phyloP scores from a whole-genome alignment of 192 early-diverging fungal species.

The Coemansia guatemalensis region DNA sequence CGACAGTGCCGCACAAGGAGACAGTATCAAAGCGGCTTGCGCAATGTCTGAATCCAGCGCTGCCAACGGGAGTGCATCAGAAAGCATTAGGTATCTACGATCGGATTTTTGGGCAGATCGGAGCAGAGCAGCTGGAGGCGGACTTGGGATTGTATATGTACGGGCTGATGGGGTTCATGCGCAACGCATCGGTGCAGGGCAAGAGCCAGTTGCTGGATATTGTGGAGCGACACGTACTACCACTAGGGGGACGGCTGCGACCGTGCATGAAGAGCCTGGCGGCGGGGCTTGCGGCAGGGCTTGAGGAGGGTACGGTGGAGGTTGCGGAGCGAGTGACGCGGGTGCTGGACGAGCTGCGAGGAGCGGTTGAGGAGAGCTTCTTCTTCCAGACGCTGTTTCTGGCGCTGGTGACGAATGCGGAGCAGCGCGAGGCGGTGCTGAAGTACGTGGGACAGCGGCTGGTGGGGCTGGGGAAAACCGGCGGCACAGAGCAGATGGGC shows the following conservation, averaged over 20 bases:
- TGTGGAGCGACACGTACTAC: constrained; percentile 74
- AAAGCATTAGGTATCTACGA: constrained; percentile 87
- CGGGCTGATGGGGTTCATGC: constrained; percentile 89
- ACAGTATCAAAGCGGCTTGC: constrained; percentile 88
- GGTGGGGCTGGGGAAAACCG: constrained; percentile 55
- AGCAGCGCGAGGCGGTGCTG: constrained; percentile 68
- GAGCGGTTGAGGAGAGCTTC: constrained; percentile 67
- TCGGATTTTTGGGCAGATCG: constrained; percentile 69
- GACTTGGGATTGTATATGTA: constrained; percentile 86
- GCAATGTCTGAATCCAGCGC: constrained; percentile 91
- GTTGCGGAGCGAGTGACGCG: constrained; percentile 69
- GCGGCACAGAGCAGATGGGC: constrained; percentile 67
- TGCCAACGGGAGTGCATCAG: constrained; percentile 94
- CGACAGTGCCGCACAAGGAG: constrained; percentile 78
- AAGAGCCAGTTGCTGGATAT: constrained; percentile 84
- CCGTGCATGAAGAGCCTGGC: constrained; percentile 78
- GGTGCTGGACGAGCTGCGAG: constrained; percentile 66
- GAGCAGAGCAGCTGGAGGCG: constrained; percentile 70
- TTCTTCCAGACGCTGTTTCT: constrained; percentile 87
- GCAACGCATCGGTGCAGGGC: constrained; percentile 75
- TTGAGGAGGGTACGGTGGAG: constrained; percentile 90
- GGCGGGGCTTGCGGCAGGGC: constrained; percentile 74
- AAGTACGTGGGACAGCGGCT: constrained; percentile 77
- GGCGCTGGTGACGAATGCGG: constrained; percentile 66
- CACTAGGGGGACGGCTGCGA: constrained; percentile 66